Base-by-base conservation (phyloP, 257 asterid species). In the Lithospermum erythrorhizon region DNA sequence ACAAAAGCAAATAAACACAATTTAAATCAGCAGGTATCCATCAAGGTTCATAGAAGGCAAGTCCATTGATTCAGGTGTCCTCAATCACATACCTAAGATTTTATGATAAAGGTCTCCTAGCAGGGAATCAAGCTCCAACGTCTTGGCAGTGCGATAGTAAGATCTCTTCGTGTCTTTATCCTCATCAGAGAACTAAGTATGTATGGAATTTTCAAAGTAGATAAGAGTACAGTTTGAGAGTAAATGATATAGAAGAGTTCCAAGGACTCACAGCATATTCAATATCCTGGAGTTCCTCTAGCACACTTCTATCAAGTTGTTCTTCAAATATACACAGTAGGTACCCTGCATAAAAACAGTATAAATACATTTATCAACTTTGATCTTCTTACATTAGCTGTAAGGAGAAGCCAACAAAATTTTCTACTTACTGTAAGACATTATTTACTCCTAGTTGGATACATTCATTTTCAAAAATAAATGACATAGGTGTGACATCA, bases 101-200 rank as follows among this genome's bases (percentile, higher is more conserved):
- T 88, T 91, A 71, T 91, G 95, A 81, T 86, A 91, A 67, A 91
- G 75, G 83, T 91, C 98, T 68, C 98, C 98, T 1, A 88, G 84
- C 72, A 88, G 86, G 75, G 80, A 70, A 79, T 91, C 98, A 73
- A 91, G 70, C 62, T 91, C 98, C 68, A 83, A 77, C 65, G 98
- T 91, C 87, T 86, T 91, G 57, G 78, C 84, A 61, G 95, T 82
- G 75, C 86, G 94, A 75, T 91, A 91, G 78, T 76, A 91, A 71
- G 82, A 86, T 71, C 79, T 91, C 84, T 80, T 84, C 58, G 81
- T 75, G 68, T 86, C 88, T 73, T 75, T 84, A 72, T 84, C 95
- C 79, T 84, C 95, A 53, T 91, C 90, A 13, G 86, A 78, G 79
- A 91, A 91, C 98, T 86, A 77, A 21, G 53, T 37, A 72, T 68